These are phyloP conservation scores for Bretziella fagacearum DNA, from an alignment of 2,329 filamentous ascomycete genomes.

Conservation along the genomic window DNA sequence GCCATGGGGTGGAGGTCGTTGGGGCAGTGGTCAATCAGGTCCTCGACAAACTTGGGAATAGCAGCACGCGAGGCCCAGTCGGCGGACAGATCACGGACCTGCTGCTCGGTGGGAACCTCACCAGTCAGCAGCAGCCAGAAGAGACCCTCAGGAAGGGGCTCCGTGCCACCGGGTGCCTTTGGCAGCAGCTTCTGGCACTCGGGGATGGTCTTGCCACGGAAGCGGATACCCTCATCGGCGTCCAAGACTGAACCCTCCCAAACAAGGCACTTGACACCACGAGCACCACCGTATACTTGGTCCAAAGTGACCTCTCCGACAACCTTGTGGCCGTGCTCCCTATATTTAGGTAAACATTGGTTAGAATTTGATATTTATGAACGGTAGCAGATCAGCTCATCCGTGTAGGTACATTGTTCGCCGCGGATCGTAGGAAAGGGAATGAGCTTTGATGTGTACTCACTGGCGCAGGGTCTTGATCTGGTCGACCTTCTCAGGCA, in stretches of 20 bases:
- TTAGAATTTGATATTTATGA: slow-evolving; percentile 18
- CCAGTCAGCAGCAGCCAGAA: slow-evolving; percentile 99
- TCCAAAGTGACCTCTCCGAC: slow-evolving; percentile 96
- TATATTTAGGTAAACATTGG: slow-evolving; percentile 22
- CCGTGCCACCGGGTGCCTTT: slow-evolving; percentile 89
- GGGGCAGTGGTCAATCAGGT: slow-evolving; percentile 99
- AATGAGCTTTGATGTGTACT: slow-evolving; percentile 22
- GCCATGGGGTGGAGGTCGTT: slow-evolving; percentile 99
- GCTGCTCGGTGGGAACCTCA: slow-evolving; percentile 93
- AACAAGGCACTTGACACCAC: slow-evolving; percentile 95
- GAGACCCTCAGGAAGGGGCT: slow-evolving; percentile 96
- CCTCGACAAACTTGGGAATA: slow-evolving; percentile 94
- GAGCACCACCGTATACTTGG: slow-evolving; percentile 98
- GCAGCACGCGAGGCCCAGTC: slow-evolving; percentile 98
- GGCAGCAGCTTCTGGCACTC: slow-evolving; percentile 96
- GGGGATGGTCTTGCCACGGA: slow-evolving; percentile 97
- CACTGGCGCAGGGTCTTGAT: slow-evolving; percentile 97
- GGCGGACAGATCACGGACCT: slow-evolving; percentile 93
- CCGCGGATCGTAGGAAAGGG: no score
- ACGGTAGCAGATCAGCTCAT: no score
- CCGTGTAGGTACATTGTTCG: background rate
- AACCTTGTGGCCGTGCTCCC: slow-evolving; percentile 89
- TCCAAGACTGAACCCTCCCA: slow-evolving; percentile 99
- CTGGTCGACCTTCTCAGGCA: slow-evolving; percentile 95
- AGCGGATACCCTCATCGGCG: slow-evolving; percentile 96